Evolutionary conservation across 2,329 filamentous ascomycete species (phyloP).

Genomic region (Cytospora schulzeri): DNA sequence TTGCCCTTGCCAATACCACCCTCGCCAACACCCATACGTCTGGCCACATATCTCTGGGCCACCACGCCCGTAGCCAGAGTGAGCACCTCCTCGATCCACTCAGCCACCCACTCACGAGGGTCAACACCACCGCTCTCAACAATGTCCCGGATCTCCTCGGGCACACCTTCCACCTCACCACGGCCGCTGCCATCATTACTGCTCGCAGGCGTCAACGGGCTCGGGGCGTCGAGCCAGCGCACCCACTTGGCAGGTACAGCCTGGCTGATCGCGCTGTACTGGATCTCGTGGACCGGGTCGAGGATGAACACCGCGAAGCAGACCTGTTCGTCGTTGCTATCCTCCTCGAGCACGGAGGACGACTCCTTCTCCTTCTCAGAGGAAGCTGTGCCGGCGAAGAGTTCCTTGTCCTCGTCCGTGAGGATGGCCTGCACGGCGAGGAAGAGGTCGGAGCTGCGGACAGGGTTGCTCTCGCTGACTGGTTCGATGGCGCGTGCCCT

Average conservation of each 20-base stretch:
- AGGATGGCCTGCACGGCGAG: slow-evolving; percentile 88
- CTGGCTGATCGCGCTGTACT: slow-evolving; percentile 83
- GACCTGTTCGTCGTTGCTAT: slow-evolving; percentile 62
- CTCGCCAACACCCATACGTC: slow-evolving; percentile 93
- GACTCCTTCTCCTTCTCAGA: slow-evolving; percentile 58
- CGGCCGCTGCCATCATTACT: slow-evolving; percentile 49
- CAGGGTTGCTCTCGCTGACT: slow-evolving; percentile 82
- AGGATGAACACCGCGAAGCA: slow-evolving; percentile 78
- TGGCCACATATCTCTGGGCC: slow-evolving; percentile 92
- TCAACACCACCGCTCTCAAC: slow-evolving; percentile 77
- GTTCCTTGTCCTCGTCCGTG: slow-evolving; percentile 61
- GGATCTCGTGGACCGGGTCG: slow-evolving; percentile 89
- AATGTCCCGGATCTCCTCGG: slow-evolving; percentile 85
- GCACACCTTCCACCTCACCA: slow-evolving; percentile 49
- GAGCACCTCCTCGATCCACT: slow-evolving; percentile 92
- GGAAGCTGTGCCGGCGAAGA: slow-evolving; percentile 65
- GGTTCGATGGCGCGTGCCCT: slow-evolving; percentile 78
- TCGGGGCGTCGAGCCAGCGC: slow-evolving; percentile 82
- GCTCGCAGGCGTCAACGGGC: slow-evolving; percentile 55
- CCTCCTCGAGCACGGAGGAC: slow-evolving; percentile 53
- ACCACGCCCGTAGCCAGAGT: slow-evolving; percentile 79
- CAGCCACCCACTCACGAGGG: slow-evolving; percentile 93
- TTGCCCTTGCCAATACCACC: slow-evolving; percentile 65
- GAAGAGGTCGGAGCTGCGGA: slow-evolving; percentile 92
- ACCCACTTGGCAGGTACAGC: slow-evolving; percentile 82